phyloP scores from a whole-genome alignment of 805 yeast species.

The Starmerella vitae region DNA sequence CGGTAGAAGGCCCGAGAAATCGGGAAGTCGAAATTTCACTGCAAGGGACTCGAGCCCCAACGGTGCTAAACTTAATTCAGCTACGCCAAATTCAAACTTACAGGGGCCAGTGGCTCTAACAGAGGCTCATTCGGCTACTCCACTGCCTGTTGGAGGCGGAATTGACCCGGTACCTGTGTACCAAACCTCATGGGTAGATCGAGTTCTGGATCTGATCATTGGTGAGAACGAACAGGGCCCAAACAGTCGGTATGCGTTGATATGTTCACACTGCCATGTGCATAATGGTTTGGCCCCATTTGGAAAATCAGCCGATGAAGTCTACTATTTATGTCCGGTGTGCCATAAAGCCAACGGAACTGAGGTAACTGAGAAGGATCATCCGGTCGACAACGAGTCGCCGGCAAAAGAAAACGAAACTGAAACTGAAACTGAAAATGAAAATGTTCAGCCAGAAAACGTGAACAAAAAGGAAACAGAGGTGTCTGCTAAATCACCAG shows the following conservation, averaged over 20 bases:
- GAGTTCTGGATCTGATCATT: conserved; percentile 32
- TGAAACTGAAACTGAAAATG: too few species aligned
- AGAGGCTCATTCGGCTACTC: neutral
- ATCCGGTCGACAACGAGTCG: neutral
- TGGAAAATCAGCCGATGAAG: conserved; percentile 37
- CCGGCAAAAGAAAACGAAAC: neutral
- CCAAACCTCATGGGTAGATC: conserved; percentile 30
- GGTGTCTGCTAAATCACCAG: too few species aligned
- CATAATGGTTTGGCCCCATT: conserved; percentile 81
- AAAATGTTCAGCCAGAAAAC: neutral
- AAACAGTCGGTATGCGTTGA: conserved; percentile 52
- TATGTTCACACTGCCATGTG: conserved; percentile 48
- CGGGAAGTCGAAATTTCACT: neutral
- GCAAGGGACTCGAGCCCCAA: neutral
- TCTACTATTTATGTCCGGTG: conserved; percentile 49
- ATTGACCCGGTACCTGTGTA: conserved; percentile 5
- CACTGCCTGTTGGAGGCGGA: neutral
- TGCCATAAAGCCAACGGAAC: conserved; percentile 35
- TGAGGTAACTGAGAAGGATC: neutral
- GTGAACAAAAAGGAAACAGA: too few species aligned
- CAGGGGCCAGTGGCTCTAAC: too few species aligned
- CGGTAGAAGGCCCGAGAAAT: neutral
- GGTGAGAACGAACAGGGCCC: conserved; percentile 56
- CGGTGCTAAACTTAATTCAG: neutral
- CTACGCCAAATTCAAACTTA: neutral